Percentiles rank a stretch among this genome's conserved stretches.
phyloP scores from a whole-genome alignment of 2,329 filamentous ascomycete species.

The Gyromitra esculenta region DNA sequence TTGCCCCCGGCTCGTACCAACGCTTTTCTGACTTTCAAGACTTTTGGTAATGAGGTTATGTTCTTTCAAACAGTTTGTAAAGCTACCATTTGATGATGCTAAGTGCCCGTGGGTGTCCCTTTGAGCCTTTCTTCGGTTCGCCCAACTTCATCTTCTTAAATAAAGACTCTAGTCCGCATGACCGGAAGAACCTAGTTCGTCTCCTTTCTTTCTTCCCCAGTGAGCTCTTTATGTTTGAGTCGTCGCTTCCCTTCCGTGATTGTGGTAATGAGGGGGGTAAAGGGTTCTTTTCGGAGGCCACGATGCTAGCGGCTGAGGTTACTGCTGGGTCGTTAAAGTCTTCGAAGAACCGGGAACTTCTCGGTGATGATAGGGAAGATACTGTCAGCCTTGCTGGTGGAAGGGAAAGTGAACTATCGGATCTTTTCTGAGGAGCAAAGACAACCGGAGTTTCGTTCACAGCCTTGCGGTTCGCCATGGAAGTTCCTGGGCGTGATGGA shows the following conservation, averaged over 20 bases:
- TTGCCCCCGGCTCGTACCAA: neutral
- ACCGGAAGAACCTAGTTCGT: conserved; percentile 3
- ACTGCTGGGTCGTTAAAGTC: conserved; percentile 32
- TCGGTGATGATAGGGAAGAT: conserved; percentile 37
- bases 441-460: neutral
- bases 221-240: neutral
- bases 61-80: neutral
- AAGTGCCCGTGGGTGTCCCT: neutral
- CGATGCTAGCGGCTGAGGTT: conserved; percentile 36
- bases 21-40: neutral
- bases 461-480: conserved; percentile 3
- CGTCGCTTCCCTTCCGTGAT: neutral
- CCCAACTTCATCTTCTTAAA: conserved; percentile 3
- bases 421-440: neutral
- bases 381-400: conserved; percentile 7
- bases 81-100: conserved; percentile 9
- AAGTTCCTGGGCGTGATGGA: conserved; percentile 41
- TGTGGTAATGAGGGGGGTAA: conserved; percentile 8
- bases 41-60: neutral
- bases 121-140: neutral
- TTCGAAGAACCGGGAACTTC: conserved; percentile 48
- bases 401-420: conserved; percentile 22
- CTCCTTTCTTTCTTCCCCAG: conserved; percentile 2
- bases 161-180: conserved; percentile 20
- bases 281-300: conserved; percentile 1